Conservation (phyloP, 352 stramenopile genomes). For the Globisporangium lucens region DNA sequence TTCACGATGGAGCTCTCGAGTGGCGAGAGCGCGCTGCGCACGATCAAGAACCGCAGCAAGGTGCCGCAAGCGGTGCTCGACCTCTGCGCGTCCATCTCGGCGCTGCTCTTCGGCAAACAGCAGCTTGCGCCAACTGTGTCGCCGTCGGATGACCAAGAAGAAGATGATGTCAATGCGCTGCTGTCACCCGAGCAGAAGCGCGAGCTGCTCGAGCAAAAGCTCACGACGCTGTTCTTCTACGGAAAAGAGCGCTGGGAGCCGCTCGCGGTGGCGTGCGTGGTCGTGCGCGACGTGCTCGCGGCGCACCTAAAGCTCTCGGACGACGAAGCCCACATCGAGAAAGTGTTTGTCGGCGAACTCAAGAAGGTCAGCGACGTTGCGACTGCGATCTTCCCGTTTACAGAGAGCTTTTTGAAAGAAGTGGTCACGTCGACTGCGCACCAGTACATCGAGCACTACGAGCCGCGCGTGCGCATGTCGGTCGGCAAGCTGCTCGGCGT, state of each 20-base stretch:
- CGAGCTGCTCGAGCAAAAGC: slow-evolving; percentile 42
- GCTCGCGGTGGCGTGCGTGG: slow-evolving; percentile 58
- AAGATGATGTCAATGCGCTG: slow-evolving; percentile 9
- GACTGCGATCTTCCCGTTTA: slow-evolving; percentile 28
- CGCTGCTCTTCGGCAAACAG: slow-evolving; percentile 22
- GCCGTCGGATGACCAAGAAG: slow-evolving; percentile 8
- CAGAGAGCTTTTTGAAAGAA: slow-evolving; percentile 40
- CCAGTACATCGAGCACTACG: slow-evolving; percentile 80
- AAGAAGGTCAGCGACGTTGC: slow-evolving; percentile 20
- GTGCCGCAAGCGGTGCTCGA: slow-evolving; percentile 37
- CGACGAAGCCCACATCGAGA: slow-evolving; percentile 28
- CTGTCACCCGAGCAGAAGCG: slow-evolving; percentile 17
- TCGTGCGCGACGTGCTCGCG: slow-evolving; percentile 51
- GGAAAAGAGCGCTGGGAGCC: slow-evolving; percentile 71
- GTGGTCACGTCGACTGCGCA: slow-evolving; percentile 37
- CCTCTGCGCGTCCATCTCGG: slow-evolving; percentile 28
- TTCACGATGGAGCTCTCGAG: slow-evolving; percentile 62
- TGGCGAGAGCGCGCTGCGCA: slow-evolving; percentile 66
- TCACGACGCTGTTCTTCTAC: slow-evolving; percentile 51
- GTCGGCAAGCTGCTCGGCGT: slow-evolving; percentile 72
- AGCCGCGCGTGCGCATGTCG: slow-evolving; percentile 78
- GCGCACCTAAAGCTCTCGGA: slow-evolving; percentile 28
- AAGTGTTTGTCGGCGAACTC: slow-evolving; percentile 24
- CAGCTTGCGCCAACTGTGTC: background rate
- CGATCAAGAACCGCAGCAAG: slow-evolving; percentile 71